Conservation (phyloP, 2,329 filamentous ascomycete species). For the Sarocladium oryzae region DNA sequence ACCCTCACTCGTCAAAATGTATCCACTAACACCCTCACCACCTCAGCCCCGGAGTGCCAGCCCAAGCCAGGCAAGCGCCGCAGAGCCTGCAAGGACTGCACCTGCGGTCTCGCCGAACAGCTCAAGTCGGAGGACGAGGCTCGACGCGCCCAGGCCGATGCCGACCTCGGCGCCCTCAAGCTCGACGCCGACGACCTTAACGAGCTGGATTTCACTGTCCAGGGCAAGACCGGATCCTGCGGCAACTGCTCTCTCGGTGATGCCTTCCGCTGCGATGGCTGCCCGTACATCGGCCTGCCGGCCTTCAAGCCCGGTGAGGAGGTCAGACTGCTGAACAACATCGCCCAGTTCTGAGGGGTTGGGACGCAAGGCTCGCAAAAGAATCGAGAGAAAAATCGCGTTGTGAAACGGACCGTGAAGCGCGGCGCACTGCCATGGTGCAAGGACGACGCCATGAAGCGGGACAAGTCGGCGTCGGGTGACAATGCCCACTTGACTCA, state of each 20-base stretch:
- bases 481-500: too few relatives aligned
- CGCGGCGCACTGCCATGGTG: too few relatives aligned
- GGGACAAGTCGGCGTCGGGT: too few relatives aligned
- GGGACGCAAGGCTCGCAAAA: too few relatives aligned
- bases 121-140: conserved; percentile 78
- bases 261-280: conserved; percentile 69
- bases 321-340: conserved; percentile 78
- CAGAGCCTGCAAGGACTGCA: conserved; percentile 96
- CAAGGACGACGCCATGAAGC: too few relatives aligned
- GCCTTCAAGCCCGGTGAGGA: conserved; percentile 97
- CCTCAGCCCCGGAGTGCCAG: conserved; percentile 74
- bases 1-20: too few relatives aligned
- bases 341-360: conserved; percentile 62
- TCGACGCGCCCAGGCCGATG: conserved; percentile 58
- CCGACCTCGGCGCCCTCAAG: conserved; percentile 63
- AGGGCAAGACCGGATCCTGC: conserved; percentile 92
- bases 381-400: too few relatives aligned
- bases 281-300: conserved; percentile 83
- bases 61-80: conserved; percentile 84
- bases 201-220: conserved; percentile 94
- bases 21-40: conserved; percentile 21
- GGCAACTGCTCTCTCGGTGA: conserved; percentile 92
- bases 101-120: conserved; percentile 81
- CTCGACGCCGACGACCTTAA: conserved; percentile 68
- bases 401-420: too few relatives aligned